These are phyloP conservation scores for Ilex asprella DNA, from an alignment of 257 asterid species.

Conservation along the genomic window DNA sequence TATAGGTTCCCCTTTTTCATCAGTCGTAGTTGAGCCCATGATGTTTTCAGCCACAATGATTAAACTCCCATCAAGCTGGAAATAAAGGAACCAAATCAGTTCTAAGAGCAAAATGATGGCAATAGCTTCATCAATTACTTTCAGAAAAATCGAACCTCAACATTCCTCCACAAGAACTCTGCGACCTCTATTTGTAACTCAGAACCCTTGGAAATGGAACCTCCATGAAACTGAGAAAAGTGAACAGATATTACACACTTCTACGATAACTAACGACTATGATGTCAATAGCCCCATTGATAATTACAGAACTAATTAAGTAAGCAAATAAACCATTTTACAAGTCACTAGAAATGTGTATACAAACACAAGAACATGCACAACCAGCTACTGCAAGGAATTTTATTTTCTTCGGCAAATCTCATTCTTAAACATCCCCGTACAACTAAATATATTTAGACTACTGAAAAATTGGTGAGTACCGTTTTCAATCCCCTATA, in stretches of 20 bases:
- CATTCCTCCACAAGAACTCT: slow-evolving; percentile 89
- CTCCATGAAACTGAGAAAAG: slow-evolving; percentile 69
- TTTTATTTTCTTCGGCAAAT: slow-evolving; percentile 5
- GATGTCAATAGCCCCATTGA: no score
- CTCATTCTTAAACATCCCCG: neutral
- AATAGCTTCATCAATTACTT: slow-evolving; percentile 4
- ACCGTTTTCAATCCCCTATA: neutral
- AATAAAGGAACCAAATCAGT: slow-evolving; percentile 24
- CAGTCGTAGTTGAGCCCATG: slow-evolving; percentile 52
- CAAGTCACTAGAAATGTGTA: no score
- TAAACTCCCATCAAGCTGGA: slow-evolving; percentile 94
- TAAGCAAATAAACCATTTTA: no score
- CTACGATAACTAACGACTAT: no score
- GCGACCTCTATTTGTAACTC: slow-evolving; percentile 90
- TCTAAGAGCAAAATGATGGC: slow-evolving; percentile 12
- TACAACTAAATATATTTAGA: slow-evolving; percentile 9
- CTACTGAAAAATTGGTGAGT: slow-evolving; percentile 11
- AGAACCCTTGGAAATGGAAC: slow-evolving; percentile 81
- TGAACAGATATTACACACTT: slow-evolving; percentile 6
- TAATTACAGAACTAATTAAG: no score
- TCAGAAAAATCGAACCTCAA: slow-evolving; percentile 50
- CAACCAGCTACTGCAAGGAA: no score
- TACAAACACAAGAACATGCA: no score
- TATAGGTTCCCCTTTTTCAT: slow-evolving; percentile 53
- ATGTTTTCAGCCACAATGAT: slow-evolving; percentile 68